These are phyloP conservation scores for Boletus sp. DNA, from an alignment of 768 basidiomycete genomes.

Conservation along the genomic window DNA sequence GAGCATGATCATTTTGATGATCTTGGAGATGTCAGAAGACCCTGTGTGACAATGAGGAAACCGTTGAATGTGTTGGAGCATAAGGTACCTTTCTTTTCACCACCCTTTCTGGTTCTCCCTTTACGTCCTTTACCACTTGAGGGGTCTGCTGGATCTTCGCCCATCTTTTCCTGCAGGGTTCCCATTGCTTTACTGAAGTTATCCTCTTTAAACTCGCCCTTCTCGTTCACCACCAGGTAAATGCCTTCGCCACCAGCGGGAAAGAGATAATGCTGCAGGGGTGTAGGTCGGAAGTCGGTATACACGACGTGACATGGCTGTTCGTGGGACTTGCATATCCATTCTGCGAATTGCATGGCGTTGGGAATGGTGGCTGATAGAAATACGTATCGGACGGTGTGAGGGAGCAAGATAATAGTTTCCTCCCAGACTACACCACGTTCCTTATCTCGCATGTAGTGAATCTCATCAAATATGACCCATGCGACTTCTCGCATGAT, in stretches of 20 bases:
- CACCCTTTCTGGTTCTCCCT: slow-evolving; percentile 93
- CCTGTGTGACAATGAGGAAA: slow-evolving; percentile 44
- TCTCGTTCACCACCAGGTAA: slow-evolving; percentile 98
- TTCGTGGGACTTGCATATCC: slow-evolving; percentile 96
- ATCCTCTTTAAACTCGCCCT: slow-evolving; percentile 94
- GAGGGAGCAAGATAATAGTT: slow-evolving; percentile 95
- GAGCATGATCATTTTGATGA: slow-evolving; percentile 97
- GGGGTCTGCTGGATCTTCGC: slow-evolving; percentile 91
- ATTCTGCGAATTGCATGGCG: slow-evolving; percentile 99
- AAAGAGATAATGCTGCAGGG: slow-evolving; percentile 97
- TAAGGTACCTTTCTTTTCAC: slow-evolving; percentile 76
- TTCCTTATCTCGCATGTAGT: slow-evolving; percentile 99
- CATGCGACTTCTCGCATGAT: slow-evolving; percentile 99
- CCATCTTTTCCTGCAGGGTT: slow-evolving; percentile 75
- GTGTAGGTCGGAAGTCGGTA: slow-evolving; percentile 98
- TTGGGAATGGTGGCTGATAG: slow-evolving; percentile 99
- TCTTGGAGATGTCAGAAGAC: slow-evolving; percentile 92
- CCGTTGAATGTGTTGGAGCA: not conserved
- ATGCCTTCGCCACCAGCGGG: slow-evolving; percentile 96
- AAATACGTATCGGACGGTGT: slow-evolving; percentile 96
- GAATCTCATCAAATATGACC: slow-evolving; percentile 99
- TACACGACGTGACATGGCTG: slow-evolving; percentile 99
- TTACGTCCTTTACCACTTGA: slow-evolving; percentile 82
- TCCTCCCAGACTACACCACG: slow-evolving; percentile 99
- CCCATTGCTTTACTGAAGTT: slow-evolving; percentile 99